Evolutionary conservation across 257 asterid species (phyloP).

Genomic region (Nicotiana tabacum): DNA sequence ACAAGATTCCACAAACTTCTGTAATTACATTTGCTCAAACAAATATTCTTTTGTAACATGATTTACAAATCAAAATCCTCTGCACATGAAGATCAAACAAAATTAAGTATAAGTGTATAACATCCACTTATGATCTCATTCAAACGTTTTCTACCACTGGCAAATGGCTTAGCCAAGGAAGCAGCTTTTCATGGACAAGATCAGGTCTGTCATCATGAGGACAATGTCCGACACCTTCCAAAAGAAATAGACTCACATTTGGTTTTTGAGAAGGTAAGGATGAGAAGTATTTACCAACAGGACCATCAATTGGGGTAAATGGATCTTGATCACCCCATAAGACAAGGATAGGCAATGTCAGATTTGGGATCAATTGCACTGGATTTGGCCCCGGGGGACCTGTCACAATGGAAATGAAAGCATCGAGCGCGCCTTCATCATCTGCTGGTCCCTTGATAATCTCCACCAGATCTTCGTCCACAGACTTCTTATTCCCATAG

Average conservation of each 20-base stretch:
- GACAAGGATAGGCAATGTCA: constrained; percentile 57
- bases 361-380: constrained; percentile 52
- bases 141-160: constrained; percentile 18
- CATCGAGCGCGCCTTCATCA: constrained; percentile 93
- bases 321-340: constrained; percentile 89
- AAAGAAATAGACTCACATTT: constrained; percentile 49
- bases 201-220: constrained; percentile 96
- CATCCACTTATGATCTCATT: not conserved
- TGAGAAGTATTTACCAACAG: constrained; percentile 86
- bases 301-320: constrained; percentile 88
- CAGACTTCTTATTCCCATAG: constrained; percentile 73
- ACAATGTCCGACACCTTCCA: constrained; percentile 92
- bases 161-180: constrained; percentile 75
- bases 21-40: not conserved
- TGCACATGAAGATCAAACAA: not conserved
- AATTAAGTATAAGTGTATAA: not conserved
- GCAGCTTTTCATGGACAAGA: constrained; percentile 72
- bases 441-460: constrained; percentile 74
- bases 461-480: constrained; percentile 90
- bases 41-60: not conserved
- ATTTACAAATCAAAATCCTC: not conserved
- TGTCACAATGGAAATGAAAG: constrained; percentile 84
- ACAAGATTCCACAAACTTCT: not conserved
- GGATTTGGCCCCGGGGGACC: constrained; percentile 98
- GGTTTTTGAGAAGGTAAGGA: constrained; percentile 41